Conservation (phyloP, 345 rosid species). For the Rubroshorea leprosula region DNA sequence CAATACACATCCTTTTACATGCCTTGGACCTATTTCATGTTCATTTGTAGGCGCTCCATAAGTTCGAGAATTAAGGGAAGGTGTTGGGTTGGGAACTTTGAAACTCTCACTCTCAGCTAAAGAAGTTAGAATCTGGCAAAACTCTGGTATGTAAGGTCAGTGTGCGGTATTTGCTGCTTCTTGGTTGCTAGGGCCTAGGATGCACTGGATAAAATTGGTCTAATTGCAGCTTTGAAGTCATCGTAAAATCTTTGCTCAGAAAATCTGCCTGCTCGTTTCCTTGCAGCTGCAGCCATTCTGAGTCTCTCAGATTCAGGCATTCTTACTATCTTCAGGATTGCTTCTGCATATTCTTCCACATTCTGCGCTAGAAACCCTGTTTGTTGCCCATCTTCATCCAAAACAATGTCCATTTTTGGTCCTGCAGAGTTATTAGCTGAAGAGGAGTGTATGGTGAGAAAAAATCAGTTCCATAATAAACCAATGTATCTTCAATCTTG, state of each 20-base stretch:
- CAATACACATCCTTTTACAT: too few species aligned
- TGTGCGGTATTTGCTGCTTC: constrained; percentile 3
- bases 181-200: constrained; percentile 16
- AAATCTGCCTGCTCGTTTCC: constrained; percentile 62
- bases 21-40: too few species aligned
- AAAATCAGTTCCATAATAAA: not conserved
- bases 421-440: constrained; percentile 95
- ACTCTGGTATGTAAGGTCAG: constrained; percentile 7
- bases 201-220: constrained; percentile 30
- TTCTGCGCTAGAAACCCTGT: constrained; percentile 83
- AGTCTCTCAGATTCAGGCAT: constrained; percentile 69
- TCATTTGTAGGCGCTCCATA: too few species aligned
- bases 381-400: constrained; percentile 74
- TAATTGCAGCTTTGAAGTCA: constrained; percentile 61
- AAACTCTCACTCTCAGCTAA: not conserved
- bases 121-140: not conserved
- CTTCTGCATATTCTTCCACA: constrained; percentile 67
- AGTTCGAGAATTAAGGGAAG: too few species aligned
- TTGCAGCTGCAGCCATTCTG: constrained; percentile 66
- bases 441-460: not conserved
- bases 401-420: constrained; percentile 88
- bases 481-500: not conserved
- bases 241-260: constrained; percentile 70
- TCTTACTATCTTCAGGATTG: constrained; percentile 44
- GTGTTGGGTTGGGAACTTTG: too few species aligned